Evolutionary conservation across 257 asterid genomes (phyloP).

Genomic region (Salvia splendens): DNA sequence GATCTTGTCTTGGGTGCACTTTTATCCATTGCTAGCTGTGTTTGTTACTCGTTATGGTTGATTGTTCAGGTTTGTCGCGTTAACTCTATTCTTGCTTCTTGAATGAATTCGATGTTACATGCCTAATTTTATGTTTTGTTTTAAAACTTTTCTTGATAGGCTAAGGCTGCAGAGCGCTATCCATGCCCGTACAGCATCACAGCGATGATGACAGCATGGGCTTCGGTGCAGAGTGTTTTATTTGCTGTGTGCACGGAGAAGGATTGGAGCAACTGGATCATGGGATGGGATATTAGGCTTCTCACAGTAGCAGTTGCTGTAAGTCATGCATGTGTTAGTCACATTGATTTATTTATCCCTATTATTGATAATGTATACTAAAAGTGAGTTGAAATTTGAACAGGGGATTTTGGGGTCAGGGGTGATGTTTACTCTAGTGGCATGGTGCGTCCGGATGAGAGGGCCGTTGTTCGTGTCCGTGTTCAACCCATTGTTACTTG

Average conservation of each 20-base stretch:
- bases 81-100: no score
- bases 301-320: conserved; percentile 48
- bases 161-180: conserved; percentile 47
- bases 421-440: conserved; percentile 41
- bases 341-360: no score
- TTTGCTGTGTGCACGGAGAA: conserved; percentile 50
- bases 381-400: background rate
- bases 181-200: conserved; percentile 67
- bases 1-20: conserved; percentile 48
- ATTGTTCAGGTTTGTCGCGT: conserved; percentile 54
- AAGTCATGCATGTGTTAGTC: conserved; percentile 9
- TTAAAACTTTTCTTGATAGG: conserved; percentile 8
- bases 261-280: conserved; percentile 59
- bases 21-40: conserved; percentile 50
- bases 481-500: conserved; percentile 57
- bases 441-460: conserved; percentile 55
- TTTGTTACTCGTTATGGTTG: conserved; percentile 57
- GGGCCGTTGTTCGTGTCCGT: conserved; percentile 60
- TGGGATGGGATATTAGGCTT: conserved; percentile 64
- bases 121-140: no score
- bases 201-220: conserved; percentile 55
- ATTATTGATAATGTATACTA: no score
- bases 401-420: conserved; percentile 64
- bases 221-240: conserved; percentile 38
- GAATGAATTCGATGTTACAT: no score